phyloP scores from a whole-genome alignment of 805 yeast genomes.

The Nakazawaea ernobii region DNA sequence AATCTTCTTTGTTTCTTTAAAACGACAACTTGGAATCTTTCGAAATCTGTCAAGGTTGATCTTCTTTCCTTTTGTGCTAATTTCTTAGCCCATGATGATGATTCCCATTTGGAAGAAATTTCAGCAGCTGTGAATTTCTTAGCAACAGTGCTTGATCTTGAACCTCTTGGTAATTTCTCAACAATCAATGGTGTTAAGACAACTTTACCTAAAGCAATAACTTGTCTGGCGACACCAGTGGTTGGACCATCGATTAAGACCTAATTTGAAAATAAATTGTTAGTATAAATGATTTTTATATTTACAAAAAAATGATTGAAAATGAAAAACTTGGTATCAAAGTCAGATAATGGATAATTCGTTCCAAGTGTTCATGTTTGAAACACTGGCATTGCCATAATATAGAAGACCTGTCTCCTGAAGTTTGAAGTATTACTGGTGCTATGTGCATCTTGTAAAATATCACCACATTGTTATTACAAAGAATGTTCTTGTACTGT shows the following conservation, averaged over 20 bases:
- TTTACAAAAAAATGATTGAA: not conserved
- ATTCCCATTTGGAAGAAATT: conserved; percentile 84
- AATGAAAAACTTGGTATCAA: not conserved
- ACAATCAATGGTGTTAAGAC: conserved; percentile 90
- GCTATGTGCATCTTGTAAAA: too few species aligned
- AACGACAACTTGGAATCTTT: conserved; percentile 98
- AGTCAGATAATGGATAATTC: not conserved
- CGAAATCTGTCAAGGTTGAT: conserved; percentile 90
- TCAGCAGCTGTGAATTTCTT: conserved; percentile 94
- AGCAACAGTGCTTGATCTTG: conserved; percentile 76
- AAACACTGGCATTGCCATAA: too few species aligned
- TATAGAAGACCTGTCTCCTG: too few species aligned
- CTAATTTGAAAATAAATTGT: conserved; percentile 31
- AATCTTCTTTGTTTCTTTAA: conserved; percentile 96
- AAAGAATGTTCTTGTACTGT: too few species aligned
- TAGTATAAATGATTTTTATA: conserved; percentile 18
- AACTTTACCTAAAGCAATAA: conserved; percentile 79
- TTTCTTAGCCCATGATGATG: conserved; percentile 97
- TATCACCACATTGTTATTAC: too few species aligned
- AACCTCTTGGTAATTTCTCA: conserved; percentile 87
- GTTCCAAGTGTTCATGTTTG: not conserved
- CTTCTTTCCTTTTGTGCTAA: conserved; percentile 93
- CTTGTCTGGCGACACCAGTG: conserved; percentile 85
- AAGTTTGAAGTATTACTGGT: too few species aligned
- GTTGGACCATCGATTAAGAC: conserved; percentile 96